Evolutionary conservation across 257 asterid genomes (phyloP), one percentile per base, ranked within the genome.

Genomic region (Marsdenia floribunda): DNA sequence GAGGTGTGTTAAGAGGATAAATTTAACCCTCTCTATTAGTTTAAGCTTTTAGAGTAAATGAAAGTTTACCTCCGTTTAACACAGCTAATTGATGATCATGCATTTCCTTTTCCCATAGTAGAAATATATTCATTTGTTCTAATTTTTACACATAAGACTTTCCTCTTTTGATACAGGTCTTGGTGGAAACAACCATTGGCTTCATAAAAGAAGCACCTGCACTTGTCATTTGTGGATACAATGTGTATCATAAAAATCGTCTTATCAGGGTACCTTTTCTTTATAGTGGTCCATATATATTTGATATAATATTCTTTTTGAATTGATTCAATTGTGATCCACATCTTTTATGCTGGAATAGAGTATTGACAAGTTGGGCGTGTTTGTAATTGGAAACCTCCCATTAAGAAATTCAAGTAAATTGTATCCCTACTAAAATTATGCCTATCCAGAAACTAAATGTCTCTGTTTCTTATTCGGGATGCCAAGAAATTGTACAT

Each of bases 231-330:
- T 79, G 82, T 82, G 98, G 98, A 74, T 93, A 86, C 85, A 93
- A 93, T 77, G 79, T 93, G 49, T 93, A 93, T 91, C 97, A 93
- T 76, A 93, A 90, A 86, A 90, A 89, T 79, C 97, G 98, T 75
- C 97, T 93, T 65, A 93, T 93, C 83, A 86, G 93, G 96, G 97
- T 91, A 90, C 46, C 77, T 29, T 49, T 58, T 68, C 55, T 73
- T 58, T 58, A 55, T 50, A 55, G 50, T 66, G 22, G 29, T n/a
- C 26, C 12, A 55, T 21, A 21, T 55, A 21, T 55, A 4, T 16
- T 6, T 54, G 12, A 19, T 53, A 19, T 53, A 16, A 55, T 55
- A 55, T 55, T 55, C 22, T 22, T 79, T 74, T 61, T 55, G 58
- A 53, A 44, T 35, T 72, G 13, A 19, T 76, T 65, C 80, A 71